Percentiles rank a stretch among this genome's conserved stretches.
Evolutionary conservation across 805 yeast genomes (phyloP).

Genomic region (Hanseniaspora guilliermondii): DNA sequence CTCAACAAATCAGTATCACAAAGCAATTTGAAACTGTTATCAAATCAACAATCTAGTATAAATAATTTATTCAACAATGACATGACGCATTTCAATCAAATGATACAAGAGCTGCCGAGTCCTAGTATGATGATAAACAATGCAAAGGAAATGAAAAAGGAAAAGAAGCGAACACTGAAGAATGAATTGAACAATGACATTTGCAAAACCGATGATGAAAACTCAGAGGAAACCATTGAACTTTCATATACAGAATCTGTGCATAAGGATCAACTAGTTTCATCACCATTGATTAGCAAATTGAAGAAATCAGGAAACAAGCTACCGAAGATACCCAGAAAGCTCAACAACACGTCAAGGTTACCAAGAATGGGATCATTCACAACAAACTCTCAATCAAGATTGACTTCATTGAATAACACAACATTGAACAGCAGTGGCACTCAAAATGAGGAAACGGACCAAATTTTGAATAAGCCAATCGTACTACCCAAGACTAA

Average conservation of each 20-base stretch:
- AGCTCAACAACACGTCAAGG: not conserved
- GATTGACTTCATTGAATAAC: slow-evolving; percentile 6
- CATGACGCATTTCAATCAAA: not conserved
- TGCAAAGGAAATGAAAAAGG: not conserved
- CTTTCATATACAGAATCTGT: not conserved
- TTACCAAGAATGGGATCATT: slow-evolving; percentile 13
- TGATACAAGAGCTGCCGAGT: slow-evolving; percentile 3
- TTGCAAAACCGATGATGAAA: not conserved
- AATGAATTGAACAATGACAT: slow-evolving; percentile 3
- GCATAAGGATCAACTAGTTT: not conserved
- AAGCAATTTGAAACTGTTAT: not conserved
- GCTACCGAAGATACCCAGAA: not conserved
- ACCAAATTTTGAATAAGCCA: not conserved
- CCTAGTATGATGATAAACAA: not conserved
- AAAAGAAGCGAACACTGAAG: slow-evolving; percentile 7
- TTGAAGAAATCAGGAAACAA: slow-evolving; percentile 5
- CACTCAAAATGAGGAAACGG: not conserved
- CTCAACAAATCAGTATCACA: not conserved
- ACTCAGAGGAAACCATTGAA: not conserved
- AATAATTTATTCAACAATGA: not conserved
- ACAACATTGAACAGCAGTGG: not conserved
- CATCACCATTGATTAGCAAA: not conserved
- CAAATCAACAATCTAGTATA: slow-evolving; percentile 7
- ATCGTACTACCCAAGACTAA: not conserved
- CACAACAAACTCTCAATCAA: slow-evolving; percentile 6